Evolutionary conservation across 202 grass and related monocot species (phyloP).

Genomic region (Carex arenaria): DNA sequence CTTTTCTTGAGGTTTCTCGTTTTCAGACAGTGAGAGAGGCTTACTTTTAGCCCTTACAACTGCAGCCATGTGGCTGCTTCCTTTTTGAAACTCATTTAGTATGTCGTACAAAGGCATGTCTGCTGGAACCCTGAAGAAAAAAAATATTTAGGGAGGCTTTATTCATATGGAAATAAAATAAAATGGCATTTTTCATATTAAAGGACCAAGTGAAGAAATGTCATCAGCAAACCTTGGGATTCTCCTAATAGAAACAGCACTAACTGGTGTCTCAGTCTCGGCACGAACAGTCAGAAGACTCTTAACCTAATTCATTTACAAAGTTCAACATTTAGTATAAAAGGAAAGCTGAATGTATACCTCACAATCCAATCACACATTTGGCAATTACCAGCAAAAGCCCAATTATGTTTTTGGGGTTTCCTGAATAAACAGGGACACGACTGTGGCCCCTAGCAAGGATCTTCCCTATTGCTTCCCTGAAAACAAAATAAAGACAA

Average conservation of each 20-base stretch:
- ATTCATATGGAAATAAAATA: conserved; percentile 9
- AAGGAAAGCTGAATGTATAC: not conserved
- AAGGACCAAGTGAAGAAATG: conserved; percentile 22
- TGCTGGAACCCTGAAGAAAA: conserved; percentile 71
- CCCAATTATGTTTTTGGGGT: conserved; percentile 86
- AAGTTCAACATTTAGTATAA: not conserved
- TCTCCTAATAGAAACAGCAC: conserved; percentile 97
- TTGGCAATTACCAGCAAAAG: conserved; percentile 74
- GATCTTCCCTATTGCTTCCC: conserved; percentile 99
- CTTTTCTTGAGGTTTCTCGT: conserved; percentile 31
- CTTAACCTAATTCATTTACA: conserved; percentile 65
- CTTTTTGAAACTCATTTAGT: conserved; percentile 99
- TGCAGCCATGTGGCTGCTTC: conserved; percentile 99
- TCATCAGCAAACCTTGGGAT: conserved; percentile 68
- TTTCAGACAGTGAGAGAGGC: conserved; percentile 25
- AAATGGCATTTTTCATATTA: not conserved
- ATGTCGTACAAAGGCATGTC: conserved; percentile 99
- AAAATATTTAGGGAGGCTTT: conserved; percentile 17
- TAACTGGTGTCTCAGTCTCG: conserved; percentile 98
- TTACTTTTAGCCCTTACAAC: conserved; percentile 79
- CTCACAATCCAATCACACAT: conserved; percentile 10
- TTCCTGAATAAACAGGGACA: conserved; percentile 96
- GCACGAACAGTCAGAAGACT: conserved; percentile 99
- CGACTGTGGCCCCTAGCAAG: conserved; percentile 97
- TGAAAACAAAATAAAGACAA: conserved; percentile 37